Percentiles rank a stretch among this genome's conserved stretches.
Evolutionary conservation across 306 rosid species (phyloP).

Genomic region (Glycine soja): DNA sequence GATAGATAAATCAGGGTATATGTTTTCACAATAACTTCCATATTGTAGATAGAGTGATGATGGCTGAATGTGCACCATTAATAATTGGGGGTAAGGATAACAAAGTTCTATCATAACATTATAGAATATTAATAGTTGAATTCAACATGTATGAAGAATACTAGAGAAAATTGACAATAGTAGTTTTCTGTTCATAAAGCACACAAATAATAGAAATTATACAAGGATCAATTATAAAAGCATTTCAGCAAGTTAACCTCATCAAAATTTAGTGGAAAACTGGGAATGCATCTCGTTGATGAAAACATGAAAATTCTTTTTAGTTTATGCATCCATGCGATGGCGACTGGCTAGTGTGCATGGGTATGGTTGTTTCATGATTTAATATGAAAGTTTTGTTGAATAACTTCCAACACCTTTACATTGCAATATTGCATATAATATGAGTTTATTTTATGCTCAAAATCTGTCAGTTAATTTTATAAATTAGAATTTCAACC

Average conservation of each 20-base stretch:
- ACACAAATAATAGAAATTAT: conserved; percentile 12
- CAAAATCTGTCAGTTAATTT: conserved; percentile 21
- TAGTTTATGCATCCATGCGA: not conserved
- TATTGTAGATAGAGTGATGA: too few relatives aligned
- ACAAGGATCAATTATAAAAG: not conserved
- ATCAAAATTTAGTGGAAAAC: conserved; percentile 7
- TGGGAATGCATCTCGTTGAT: not conserved
- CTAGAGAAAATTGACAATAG: conserved; percentile 8
- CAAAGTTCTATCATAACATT: conserved; percentile 69
- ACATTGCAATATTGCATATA: not conserved
- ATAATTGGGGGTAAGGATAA: conserved; percentile 94
- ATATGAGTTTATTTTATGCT: not conserved
- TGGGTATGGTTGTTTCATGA: not conserved
- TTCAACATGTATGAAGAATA: conserved; percentile 12
- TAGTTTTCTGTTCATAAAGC: not conserved
- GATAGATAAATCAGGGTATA: conserved; percentile 84
- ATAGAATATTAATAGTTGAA: conserved; percentile 35
- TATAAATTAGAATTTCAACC: conserved; percentile 2
- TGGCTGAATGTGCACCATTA: conserved; percentile 94
- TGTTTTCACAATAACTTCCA: too few relatives aligned
- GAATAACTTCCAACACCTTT: not conserved
- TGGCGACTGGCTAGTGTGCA: not conserved
- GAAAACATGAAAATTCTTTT: conserved; percentile 18
- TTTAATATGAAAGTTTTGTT: not conserved
- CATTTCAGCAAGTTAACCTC: conserved; percentile 30